Base-by-base conservation (phyloP, 2,329 filamentous ascomycete genomes). In the Pseudogymnoascus verrucosus region DNA sequence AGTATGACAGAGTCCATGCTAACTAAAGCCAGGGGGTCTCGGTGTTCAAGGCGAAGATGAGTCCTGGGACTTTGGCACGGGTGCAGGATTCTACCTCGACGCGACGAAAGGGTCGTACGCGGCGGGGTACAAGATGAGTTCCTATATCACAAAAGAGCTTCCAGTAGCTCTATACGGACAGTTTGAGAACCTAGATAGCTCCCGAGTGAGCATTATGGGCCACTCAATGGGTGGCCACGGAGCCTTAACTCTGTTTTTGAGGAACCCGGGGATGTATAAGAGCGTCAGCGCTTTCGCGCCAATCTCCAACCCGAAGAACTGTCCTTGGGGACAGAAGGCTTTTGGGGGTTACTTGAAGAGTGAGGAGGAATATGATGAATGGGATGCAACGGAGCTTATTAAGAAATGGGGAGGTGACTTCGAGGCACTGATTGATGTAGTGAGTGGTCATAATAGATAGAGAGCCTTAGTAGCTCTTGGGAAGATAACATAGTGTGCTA, bases 141-240 rank as follows among this genome's bases (percentile, higher is more conserved):
- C 83, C 67, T 99, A 99, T 80, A 83, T 99, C 69, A 88, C 89
- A n/a, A 76, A 84, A 62, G 95, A 99, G 78, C 86, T 99, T n/a
- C 93, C 93, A 0, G 78, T 81, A 14, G 80, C 87, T 1, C 82
- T 98, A 23, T 96, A 93, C 76, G 76, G 76, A 31, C 82, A 84
- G 26, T 96, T 92, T 77, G 80, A 84, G 31, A 82, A 85, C 72
- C 80, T 99, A 31, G 93, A 98, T 75, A 72, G 76, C 0, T 76
- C 72, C 28, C 82, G 88, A 42, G 86, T 97, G 63, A 89, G 88
- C 76, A 95, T 99, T 71, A 91, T 90, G 42, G 95, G 95, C 5
- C 95, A 99, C 79, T 93, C 88, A 71, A 99, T 99, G 95, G 95
- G 95, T 69, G 95, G 95, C 0, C 95, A 99, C 76, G 95, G 95